phyloP scores from a whole-genome alignment of 257 asterid species.

The Lavandula angustifolia region DNA sequence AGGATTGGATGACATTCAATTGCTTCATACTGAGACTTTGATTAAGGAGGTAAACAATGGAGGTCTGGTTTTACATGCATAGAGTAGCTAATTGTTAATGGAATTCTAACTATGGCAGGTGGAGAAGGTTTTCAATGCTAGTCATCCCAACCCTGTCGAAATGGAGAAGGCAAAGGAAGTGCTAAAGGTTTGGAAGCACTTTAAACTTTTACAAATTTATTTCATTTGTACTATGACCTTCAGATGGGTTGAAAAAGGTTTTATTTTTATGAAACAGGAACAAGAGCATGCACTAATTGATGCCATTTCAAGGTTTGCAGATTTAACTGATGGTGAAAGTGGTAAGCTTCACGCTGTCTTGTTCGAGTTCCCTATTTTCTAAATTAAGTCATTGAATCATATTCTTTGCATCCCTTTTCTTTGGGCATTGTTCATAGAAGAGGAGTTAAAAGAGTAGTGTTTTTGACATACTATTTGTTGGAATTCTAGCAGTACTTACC shows the following conservation, averaged over 20 bases:
- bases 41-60: slow-evolving; percentile 56
- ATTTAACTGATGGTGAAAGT: slow-evolving; percentile 81
- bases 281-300: slow-evolving; percentile 79
- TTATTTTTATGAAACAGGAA: slow-evolving; percentile 49
- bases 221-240: background rate
- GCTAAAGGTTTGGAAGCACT: slow-evolving; percentile 46
- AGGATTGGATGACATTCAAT: slow-evolving; percentile 49
- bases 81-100: slow-evolving; percentile 2
- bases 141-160: slow-evolving; percentile 58
- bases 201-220: background rate
- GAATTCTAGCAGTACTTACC: too few relatives aligned
- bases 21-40: slow-evolving; percentile 69
- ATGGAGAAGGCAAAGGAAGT: slow-evolving; percentile 65
- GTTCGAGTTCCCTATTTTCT: too few relatives aligned
- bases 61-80: background rate
- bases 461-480: too few relatives aligned
- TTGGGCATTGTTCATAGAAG: too few relatives aligned
- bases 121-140: slow-evolving; percentile 59
- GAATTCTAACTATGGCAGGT: slow-evolving; percentile 45
- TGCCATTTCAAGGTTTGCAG: slow-evolving; percentile 71
- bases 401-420: too few relatives aligned
- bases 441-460: too few relatives aligned
- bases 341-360: slow-evolving; percentile 45
- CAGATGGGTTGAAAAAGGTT: slow-evolving; percentile 1
- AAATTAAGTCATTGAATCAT: too few relatives aligned